Evolutionary conservation across 768 basidiomycete species (phyloP).

Genomic region (Cubamyces sp.): DNA sequence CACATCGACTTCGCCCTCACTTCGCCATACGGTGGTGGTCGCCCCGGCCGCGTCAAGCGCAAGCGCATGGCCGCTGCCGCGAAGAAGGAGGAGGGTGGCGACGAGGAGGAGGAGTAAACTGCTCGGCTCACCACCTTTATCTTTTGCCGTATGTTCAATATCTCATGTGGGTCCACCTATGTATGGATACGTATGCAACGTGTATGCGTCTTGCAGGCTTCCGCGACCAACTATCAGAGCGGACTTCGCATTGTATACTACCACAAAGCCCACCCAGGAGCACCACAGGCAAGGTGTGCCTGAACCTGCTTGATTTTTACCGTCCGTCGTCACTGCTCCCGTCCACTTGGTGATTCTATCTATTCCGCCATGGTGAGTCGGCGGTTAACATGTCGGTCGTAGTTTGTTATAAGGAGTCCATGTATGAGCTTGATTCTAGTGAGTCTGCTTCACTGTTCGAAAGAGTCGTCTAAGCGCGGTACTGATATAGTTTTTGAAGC

Average conservation of each 20-base stretch:
- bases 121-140: conserved; percentile 7
- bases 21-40: conserved; percentile 60
- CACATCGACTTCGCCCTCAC: conserved; percentile 99
- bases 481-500: too few relatives aligned
- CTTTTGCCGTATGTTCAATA: conserved; percentile 15
- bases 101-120: conserved; percentile 36
- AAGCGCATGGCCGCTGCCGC: conserved; percentile 84
- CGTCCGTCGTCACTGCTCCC: neutral
- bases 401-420: too few relatives aligned
- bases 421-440: too few relatives aligned
- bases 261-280: neutral
- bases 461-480: too few relatives aligned
- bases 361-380: too few relatives aligned
- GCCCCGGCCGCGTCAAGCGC: conserved; percentile 88
- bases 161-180: conserved; percentile 25
- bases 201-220: conserved; percentile 22
- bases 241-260: conserved; percentile 3
- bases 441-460: too few relatives aligned
- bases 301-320: neutral
- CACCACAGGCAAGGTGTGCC: too few relatives aligned
- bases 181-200: conserved; percentile 29
- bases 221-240: neutral
- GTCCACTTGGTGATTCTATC: too few relatives aligned
- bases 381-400: too few relatives aligned
- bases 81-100: conserved; percentile 91